These are phyloP conservation scores for Cordyceps javanica DNA, from an alignment of 2,329 filamentous ascomycete species.

Conservation along the genomic window DNA sequence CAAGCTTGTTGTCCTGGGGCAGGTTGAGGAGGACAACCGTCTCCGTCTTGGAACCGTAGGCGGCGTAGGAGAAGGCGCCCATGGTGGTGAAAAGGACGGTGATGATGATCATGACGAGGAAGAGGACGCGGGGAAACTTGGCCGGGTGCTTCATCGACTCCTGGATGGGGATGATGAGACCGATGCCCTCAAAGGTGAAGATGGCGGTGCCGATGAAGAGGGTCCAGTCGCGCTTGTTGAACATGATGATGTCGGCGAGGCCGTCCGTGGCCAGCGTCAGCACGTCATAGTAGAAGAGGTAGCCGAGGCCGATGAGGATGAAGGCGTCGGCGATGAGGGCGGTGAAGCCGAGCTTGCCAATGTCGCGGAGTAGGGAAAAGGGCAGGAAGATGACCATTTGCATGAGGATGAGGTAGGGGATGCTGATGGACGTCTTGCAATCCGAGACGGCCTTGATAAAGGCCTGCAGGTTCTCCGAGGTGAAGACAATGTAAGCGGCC, in stretches of 20 bases:
- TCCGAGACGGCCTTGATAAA: constrained; percentile 89
- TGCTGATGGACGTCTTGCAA: constrained; percentile 77
- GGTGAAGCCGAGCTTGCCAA: constrained; percentile 93
- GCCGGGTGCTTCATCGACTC: constrained; percentile 89
- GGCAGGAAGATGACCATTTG: constrained; percentile 95
- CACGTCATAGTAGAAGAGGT: constrained; percentile 94
- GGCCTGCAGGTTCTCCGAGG: constrained; percentile 88
- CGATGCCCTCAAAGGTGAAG: constrained; percentile 97
- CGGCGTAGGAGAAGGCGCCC: constrained; percentile 90
- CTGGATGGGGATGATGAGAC: constrained; percentile 95
- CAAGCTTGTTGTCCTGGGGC: constrained; percentile 89
- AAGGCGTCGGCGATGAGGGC: constrained; percentile 91
- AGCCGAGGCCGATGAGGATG: constrained; percentile 85
- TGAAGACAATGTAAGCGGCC: constrained; percentile 94
- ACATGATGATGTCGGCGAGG: constrained; percentile 78
- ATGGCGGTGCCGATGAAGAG: constrained; percentile 98
- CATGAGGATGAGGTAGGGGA: constrained; percentile 85
- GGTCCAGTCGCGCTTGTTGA: constrained; percentile 91
- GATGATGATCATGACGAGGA: constrained; percentile 90
- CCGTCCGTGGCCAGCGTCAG: constrained; percentile 71
- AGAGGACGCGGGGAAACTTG: constrained; percentile 86
- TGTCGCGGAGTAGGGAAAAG: constrained; percentile 88
- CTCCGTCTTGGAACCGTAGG: constrained; percentile 90
- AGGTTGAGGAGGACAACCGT: constrained; percentile 95
- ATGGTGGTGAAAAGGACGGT: constrained; percentile 85